phyloP scores from a whole-genome alignment of 169 alveolate genomes.

The Eimeria praecox region DNA sequence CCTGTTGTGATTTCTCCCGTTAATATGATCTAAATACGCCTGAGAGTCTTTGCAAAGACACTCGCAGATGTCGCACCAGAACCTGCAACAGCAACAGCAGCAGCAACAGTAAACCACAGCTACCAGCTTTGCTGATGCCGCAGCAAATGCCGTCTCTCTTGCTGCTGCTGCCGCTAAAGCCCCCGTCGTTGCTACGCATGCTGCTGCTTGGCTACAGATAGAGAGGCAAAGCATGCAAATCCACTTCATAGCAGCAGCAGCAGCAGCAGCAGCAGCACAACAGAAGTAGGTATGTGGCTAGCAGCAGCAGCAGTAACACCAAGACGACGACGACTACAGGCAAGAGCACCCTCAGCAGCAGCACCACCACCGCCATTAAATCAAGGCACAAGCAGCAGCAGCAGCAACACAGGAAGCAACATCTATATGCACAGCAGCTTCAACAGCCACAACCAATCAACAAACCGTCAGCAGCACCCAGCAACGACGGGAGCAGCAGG shows the following conservation, averaged over 20 bases:
- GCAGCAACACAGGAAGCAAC: neutral
- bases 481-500: neutral
- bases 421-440: neutral
- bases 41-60: conserved; percentile 93
- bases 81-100: conserved; percentile 48
- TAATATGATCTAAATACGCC: conserved; percentile 95
- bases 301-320: neutral
- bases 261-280: neutral
- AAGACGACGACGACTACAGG: no score
- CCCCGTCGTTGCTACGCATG: neutral
- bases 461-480: neutral
- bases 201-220: neutral
- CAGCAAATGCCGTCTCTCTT: neutral
- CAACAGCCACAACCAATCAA: neutral
- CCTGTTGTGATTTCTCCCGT: conserved; percentile 95
- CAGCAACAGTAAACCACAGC: neutral
- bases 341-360: neutral
- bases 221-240: neutral
- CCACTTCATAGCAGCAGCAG: neutral
- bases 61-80: conserved; percentile 92
- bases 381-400: neutral
- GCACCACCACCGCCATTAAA: no score
- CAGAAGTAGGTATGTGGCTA: no score
- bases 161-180: neutral
- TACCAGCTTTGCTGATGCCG: neutral